These are phyloP conservation scores for Sphagnum tenellum DNA, from an alignment of 225 moss, liverwort and hornwort species.

Conservation along the genomic window DNA sequence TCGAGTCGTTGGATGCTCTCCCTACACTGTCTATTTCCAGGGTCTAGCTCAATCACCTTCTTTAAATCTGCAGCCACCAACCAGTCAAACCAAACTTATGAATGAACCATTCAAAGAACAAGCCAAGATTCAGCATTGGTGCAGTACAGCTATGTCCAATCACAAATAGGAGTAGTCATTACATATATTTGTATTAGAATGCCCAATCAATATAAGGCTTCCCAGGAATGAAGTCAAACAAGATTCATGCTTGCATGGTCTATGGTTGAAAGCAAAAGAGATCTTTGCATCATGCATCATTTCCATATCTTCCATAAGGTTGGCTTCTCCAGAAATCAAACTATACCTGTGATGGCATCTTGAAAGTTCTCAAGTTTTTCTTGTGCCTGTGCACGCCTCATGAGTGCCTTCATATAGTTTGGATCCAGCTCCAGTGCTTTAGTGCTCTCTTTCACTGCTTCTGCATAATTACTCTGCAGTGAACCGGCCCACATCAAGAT, in stretches of 20 bases:
- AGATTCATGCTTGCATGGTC: too few species aligned
- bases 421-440: conserved; percentile 81
- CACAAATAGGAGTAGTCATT: too few species aligned
- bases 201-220: too few species aligned
- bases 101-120: neutral
- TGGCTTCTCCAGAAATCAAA: neutral
- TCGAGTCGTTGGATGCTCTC: conserved; percentile 42
- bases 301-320: too few species aligned
- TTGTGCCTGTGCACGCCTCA: conserved; percentile 68
- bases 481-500: neutral
- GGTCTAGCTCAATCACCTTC: conserved; percentile 68
- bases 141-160: neutral
- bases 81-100: neutral
- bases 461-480: conserved; percentile 38
- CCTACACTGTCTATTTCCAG: conserved; percentile 49
- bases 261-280: too few species aligned
- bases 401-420: conserved; percentile 72
- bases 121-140: neutral
- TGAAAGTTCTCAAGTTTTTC: conserved; percentile 79
- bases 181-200: too few species aligned
- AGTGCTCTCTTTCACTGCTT: conserved; percentile 72
- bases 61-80: conserved; percentile 48
- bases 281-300: too few species aligned
- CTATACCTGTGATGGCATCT: conserved; percentile 65
- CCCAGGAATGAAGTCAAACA: too few species aligned